phyloP scores from a whole-genome alignment of 257 asterid species.

The Nicotiana attenuata region DNA sequence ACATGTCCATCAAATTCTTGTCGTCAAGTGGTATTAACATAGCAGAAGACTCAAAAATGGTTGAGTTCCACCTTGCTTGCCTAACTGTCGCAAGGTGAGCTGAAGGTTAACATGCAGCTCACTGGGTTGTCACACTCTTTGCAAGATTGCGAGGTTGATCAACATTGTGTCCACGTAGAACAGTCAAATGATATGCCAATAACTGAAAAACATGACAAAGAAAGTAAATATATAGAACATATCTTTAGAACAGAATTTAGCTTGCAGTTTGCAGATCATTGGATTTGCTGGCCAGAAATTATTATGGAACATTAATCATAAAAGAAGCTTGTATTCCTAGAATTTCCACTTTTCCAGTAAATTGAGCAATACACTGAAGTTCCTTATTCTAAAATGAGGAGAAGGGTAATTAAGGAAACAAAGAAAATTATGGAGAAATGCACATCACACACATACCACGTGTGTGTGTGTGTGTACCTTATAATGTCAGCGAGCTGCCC shows the following conservation, averaged over 20 bases:
- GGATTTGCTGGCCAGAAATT: too few species aligned
- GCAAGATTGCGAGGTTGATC: constrained; percentile 99
- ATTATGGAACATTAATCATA: too few species aligned
- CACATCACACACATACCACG: too few species aligned
- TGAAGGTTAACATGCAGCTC: constrained; percentile 9
- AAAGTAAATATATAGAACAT: background rate
- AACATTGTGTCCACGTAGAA: constrained; percentile 87
- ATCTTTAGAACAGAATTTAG: background rate
- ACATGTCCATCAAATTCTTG: background rate
- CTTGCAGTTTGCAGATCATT: background rate
- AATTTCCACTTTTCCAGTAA: too few species aligned
- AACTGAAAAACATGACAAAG: constrained; percentile 39
- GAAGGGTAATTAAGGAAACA: too few species aligned
- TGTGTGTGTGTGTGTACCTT: too few species aligned
- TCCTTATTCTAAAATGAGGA: too few species aligned
- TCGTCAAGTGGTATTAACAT: background rate
- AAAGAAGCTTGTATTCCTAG: too few species aligned
- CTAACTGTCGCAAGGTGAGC: background rate
- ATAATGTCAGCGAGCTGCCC: too few species aligned
- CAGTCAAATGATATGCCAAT: constrained; percentile 92
- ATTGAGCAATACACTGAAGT: too few species aligned
- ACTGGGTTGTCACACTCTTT: constrained; percentile 93
- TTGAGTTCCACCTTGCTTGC: background rate
- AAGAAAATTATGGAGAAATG: too few species aligned
- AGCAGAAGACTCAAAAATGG: background rate